phyloP scores from a whole-genome alignment of 371 early-diverging fungal species.

The Mucor saturninus region DNA sequence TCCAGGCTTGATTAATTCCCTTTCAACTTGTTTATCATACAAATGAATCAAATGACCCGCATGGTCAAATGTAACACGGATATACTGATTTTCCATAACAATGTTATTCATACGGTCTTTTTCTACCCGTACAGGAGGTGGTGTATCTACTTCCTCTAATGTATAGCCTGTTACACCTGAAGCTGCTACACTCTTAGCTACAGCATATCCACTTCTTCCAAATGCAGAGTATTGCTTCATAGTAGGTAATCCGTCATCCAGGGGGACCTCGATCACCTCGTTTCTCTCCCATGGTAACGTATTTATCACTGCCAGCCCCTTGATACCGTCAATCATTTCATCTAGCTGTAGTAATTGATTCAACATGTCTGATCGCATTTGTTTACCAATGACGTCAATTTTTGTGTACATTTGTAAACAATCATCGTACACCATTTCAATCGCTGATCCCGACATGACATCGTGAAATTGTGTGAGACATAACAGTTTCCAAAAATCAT shows the following conservation, averaged over 20 bases:
- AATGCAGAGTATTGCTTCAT: conserved; percentile 62
- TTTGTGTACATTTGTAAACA: conserved; percentile 57
- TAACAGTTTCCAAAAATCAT: conserved; percentile 78
- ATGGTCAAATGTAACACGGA: conserved; percentile 70
- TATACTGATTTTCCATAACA: conserved; percentile 73
- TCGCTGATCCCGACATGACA: conserved; percentile 88
- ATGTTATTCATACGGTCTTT: conserved; percentile 44
- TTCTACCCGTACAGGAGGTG: conserved; percentile 39
- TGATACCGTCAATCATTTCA: background rate
- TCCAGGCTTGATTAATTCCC: conserved; percentile 76
- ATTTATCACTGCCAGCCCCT: conserved; percentile 74
- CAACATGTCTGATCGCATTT: conserved; percentile 41
- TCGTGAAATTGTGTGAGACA: conserved; percentile 87
- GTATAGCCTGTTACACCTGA: conserved; percentile 16
- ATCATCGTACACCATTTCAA: conserved; percentile 88
- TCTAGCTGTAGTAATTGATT: conserved; percentile 26
- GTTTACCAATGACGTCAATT: conserved; percentile 42
- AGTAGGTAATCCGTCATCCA: conserved; percentile 36
- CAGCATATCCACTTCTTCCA: conserved; percentile 54
- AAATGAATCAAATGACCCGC: conserved; percentile 74
- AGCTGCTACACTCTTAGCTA: conserved; percentile 28
- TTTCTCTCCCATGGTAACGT: conserved; percentile 79
- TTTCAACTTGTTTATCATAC: conserved; percentile 63
- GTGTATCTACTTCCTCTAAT: conserved; percentile 2
- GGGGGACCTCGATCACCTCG: conserved; percentile 74